These are phyloP conservation scores for Aspergillus felis DNA, from an alignment of 2,329 filamentous ascomycete genomes.

Conservation along the genomic window DNA sequence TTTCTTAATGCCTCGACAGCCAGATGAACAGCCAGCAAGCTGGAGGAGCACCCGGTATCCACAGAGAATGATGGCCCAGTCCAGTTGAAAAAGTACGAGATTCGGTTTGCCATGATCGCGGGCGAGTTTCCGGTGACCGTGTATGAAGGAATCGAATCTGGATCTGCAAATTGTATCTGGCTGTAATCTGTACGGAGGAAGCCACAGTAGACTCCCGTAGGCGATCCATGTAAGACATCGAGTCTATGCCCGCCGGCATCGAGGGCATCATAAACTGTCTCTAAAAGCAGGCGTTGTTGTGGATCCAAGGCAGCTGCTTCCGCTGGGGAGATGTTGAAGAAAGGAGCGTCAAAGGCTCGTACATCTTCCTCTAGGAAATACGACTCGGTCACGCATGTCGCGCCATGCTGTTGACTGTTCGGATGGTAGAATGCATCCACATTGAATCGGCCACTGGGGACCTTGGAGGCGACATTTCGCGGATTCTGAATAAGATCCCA, in stretches of 20 bases:
- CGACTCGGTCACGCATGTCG: too few relatives aligned
- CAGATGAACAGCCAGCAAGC: neutral
- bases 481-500: too few relatives aligned
- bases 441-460: too few relatives aligned
- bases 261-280: slow-evolving; percentile 7
- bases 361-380: neutral
- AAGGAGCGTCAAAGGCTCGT: slow-evolving; percentile 4
- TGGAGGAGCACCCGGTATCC: neutral
- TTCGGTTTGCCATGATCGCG: neutral
- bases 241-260: slow-evolving; percentile 1
- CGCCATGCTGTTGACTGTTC: too few relatives aligned
- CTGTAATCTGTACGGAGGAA: neutral
- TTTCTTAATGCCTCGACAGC: neutral
- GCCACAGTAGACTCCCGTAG: neutral
- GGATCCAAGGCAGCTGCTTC: slow-evolving; percentile 11
- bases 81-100: neutral
- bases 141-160: neutral
- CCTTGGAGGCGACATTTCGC: too few relatives aligned
- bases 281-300: slow-evolving; percentile 8
- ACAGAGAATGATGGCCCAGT: neutral
- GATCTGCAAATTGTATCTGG: neutral
- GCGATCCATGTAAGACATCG: neutral
- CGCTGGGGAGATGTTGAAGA: slow-evolving; percentile 4
- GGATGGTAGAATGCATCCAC: too few relatives aligned
- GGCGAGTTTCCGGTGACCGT: neutral